phyloP scores from a whole-genome alignment of 1,284 basidiomycete species.

The Apiotrichum gracile region DNA sequence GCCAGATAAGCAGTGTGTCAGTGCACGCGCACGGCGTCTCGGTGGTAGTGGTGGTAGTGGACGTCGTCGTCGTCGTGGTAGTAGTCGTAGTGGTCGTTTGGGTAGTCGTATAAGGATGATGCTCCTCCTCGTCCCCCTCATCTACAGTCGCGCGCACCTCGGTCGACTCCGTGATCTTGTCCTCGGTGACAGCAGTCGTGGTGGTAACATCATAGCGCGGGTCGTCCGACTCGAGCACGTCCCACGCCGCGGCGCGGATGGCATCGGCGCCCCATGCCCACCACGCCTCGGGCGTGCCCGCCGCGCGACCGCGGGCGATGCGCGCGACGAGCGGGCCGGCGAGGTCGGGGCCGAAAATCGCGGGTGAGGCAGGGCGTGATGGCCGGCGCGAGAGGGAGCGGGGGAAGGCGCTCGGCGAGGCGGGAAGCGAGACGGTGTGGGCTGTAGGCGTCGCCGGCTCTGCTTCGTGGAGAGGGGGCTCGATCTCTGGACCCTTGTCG shows the following conservation, averaged over 20 bases:
- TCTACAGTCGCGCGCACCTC: background rate
- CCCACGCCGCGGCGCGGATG: background rate
- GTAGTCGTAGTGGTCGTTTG: background rate
- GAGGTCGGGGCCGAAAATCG: background rate
- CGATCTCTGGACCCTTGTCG: background rate
- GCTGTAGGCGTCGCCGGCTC: background rate
- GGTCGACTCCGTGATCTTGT: no score
- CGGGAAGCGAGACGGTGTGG: background rate
- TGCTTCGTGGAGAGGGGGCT: background rate
- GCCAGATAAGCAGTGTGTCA: background rate
- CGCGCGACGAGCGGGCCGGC: background rate
- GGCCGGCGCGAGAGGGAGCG: background rate
- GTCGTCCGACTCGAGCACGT: no score
- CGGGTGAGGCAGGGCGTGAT: background rate
- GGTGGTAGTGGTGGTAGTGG: background rate
- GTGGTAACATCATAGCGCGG: no score
- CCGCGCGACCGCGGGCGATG: background rate
- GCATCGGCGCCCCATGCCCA: slow-evolving; percentile 2
- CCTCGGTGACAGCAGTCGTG: background rate
- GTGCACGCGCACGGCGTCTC: background rate
- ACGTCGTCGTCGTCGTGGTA: background rate
- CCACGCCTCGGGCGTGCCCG: background rate
- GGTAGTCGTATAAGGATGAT: background rate
- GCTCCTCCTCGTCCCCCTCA: background rate
- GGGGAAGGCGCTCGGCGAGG: background rate